Conservation (phyloP, 2,329 filamentous ascomycete genomes). For the Exophiala oligosperma region DNA sequence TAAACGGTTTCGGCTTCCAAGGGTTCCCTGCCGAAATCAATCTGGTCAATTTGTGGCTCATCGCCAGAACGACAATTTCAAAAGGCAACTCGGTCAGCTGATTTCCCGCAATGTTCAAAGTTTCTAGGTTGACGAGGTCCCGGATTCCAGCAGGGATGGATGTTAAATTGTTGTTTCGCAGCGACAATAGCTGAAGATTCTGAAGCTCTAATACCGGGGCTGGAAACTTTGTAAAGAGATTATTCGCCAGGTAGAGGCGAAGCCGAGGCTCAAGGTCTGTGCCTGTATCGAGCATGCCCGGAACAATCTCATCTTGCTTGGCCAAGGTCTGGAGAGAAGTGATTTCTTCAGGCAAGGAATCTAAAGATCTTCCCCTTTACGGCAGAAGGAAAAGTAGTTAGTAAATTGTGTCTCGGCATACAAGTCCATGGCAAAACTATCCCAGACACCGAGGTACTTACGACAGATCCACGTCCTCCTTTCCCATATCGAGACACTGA, state of each 20-base stretch:
- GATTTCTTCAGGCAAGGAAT: slow-evolving; percentile 18
- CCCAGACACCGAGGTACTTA: slow-evolving; percentile 30
- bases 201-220: slow-evolving; percentile 44
- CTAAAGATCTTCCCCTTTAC: slow-evolving; percentile 4
- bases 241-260: slow-evolving; percentile 45
- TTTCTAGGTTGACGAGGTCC: slow-evolving; percentile 42
- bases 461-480: slow-evolving; percentile 48
- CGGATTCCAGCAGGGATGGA: slow-evolving; percentile 43
- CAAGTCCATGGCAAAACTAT: background rate
- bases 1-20: slow-evolving; percentile 34
- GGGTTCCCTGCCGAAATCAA: slow-evolving; percentile 13
- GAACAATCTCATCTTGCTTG: slow-evolving; percentile 27
- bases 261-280: slow-evolving; percentile 41
- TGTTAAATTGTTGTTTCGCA: slow-evolving; percentile 47
- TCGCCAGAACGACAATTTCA: slow-evolving; percentile 45
- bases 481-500: slow-evolving; percentile 44
- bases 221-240: slow-evolving; percentile 39
- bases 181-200: slow-evolving; percentile 44
- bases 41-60: slow-evolving; percentile 16
- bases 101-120: slow-evolving; percentile 48
- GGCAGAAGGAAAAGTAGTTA: background rate
- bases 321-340: slow-evolving; percentile 20
- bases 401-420: background rate
- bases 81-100: slow-evolving; percentile 44
- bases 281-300: slow-evolving; percentile 26